A percentile compares a stretch with the other conserved stretches of the same genome.
These are phyloP conservation scores for Parathielavia appendiculata DNA, from an alignment of 495 filamentous ascomycete species.

Conservation along the genomic window DNA sequence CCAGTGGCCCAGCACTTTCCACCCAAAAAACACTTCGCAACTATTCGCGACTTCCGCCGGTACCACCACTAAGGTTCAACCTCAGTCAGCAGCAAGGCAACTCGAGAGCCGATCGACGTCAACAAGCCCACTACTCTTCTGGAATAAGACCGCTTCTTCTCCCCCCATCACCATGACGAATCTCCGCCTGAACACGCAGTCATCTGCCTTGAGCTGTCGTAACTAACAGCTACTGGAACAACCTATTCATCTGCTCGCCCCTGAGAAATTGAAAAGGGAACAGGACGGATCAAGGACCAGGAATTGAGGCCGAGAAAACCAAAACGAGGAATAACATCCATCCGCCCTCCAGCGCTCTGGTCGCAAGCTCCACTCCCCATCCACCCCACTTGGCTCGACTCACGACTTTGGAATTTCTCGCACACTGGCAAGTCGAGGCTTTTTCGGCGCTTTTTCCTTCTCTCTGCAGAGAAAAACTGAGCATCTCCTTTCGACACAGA, in stretches of 20 bases:
- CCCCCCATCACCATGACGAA: constrained; percentile 16
- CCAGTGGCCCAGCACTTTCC: constrained; percentile 7
- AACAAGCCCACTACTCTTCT: not conserved
- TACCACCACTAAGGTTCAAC: not conserved
- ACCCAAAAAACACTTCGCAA: not conserved
- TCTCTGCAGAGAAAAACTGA: constrained; percentile 10
- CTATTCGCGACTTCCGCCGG: not conserved
- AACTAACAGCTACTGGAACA: constrained; percentile 14
- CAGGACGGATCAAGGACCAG: not conserved
- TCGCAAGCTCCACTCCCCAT: constrained; percentile 11
- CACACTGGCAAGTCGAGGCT: constrained; percentile 3
- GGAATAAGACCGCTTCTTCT: not conserved
- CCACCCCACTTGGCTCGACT: constrained; percentile 17
- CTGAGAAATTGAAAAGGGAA: not conserved
- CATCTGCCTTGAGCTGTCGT: constrained; percentile 18
- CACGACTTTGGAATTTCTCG: constrained; percentile 15
- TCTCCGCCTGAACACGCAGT: constrained; percentile 21
- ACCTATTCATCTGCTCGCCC: constrained; percentile 1
- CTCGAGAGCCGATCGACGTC: constrained; percentile 1
- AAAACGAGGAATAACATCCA: constrained; percentile 10
- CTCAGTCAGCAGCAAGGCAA: constrained; percentile 3
- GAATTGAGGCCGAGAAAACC: not conserved
- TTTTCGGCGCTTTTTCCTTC: constrained; percentile 12
- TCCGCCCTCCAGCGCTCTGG: constrained; percentile 7
- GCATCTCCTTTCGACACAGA: constrained; percentile 12